Base-by-base conservation (phyloP, 768 basidiomycete genomes). In the Pleurotus salmoneostramineus region DNA sequence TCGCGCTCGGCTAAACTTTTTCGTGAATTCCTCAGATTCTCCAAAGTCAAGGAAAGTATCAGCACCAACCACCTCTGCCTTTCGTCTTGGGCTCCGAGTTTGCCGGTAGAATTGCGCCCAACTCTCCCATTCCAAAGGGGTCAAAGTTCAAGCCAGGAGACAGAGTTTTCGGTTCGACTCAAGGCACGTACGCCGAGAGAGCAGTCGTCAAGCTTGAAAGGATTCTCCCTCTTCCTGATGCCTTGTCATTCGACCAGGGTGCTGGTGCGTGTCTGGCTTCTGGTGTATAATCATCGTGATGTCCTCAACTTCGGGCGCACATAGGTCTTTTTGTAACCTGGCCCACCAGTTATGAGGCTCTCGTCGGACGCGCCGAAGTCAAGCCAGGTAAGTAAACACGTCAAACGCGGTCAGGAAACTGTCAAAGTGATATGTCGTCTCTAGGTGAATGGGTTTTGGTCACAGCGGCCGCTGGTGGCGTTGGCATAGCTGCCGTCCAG, bases 381-480 rank as follows among this genome's bases (percentile, higher is more conserved):
- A 85, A 94, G 66, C 72, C 83, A 55, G 94, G 92, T 87, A 37
- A 49, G 76, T 65, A 15, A 35, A 7, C 10, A 5, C 17, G 6
- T 31, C 8, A n/a, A 15, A 14, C 27, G 34, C 12, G 32, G 17
- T 12, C 33, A 15, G 40, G 7, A 43, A 44, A 1, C 55, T 56
- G 27, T 37, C 4, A 11, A 12, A 35, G 14, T 15, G 21, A 27
- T 27, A 27, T 17, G 10, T 48, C 11, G 2, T 47, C 7, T 27
- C 21, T 50, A 90, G 91, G 90, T 17, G 96, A 98, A 73, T 94
- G 89, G 83, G 83, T 97, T 3, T 83, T 99, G 2, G 87, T 98
- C 3, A 93, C 93, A 50, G 96, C 95, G 5, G 91, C 92, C n/a
- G 96, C 95, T 1, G 96, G 96, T 3, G 96, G 95, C 10, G 95